These are phyloP conservation scores for Scytalidium sp. DNA, from an alignment of 2,329 filamentous ascomycete species.

Conservation along the genomic window DNA sequence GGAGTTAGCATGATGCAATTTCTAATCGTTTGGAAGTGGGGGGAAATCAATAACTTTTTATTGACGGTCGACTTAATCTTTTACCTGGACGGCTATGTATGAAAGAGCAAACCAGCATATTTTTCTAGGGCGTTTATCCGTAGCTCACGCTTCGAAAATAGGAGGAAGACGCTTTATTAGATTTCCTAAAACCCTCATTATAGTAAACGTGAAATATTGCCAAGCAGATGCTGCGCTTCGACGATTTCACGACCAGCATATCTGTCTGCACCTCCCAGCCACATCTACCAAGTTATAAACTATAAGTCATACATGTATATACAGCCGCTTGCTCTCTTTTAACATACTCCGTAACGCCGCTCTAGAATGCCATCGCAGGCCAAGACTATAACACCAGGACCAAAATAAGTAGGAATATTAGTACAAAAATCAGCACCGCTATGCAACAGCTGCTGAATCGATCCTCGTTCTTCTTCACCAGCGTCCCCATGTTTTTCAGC, in stretches of 20 bases:
- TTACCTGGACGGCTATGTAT: background rate
- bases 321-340: background rate
- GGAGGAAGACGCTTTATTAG: background rate
- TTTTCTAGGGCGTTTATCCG: background rate
- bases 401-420: slow-evolving; percentile 83
- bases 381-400: slow-evolving; percentile 56
- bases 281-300: too few species aligned
- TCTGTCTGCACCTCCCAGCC: too few species aligned
- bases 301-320: too few species aligned
- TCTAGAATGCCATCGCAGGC: background rate
- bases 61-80: background rate
- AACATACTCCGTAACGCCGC: background rate
- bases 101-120: background rate
- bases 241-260: too few species aligned
- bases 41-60: background rate
- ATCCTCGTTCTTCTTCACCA: slow-evolving; percentile 91
- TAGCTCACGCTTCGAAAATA: too few species aligned
- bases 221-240: background rate
- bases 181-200: background rate
- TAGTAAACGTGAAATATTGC: background rate
- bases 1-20: background rate
- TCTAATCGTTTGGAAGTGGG: background rate
- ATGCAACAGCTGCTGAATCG: slow-evolving; percentile 86
- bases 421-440: slow-evolving; percentile 77
- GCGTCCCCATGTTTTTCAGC: slow-evolving; percentile 79